These are phyloP conservation scores for Tremella mesenterica DNA, from an alignment of 768 basidiomycete genomes.

Conservation along the genomic window DNA sequence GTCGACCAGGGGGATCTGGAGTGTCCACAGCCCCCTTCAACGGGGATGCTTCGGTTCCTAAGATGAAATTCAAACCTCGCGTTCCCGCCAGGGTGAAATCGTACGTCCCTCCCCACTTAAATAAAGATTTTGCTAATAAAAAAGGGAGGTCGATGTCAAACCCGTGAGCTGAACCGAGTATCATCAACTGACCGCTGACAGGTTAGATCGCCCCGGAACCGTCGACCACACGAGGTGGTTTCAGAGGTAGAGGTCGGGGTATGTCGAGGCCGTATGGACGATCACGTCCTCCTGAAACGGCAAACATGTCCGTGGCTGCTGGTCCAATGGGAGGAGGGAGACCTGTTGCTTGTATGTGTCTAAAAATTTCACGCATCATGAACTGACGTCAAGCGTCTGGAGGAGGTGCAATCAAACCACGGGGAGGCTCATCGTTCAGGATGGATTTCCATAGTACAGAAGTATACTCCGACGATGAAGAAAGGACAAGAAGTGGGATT, in stretches of 20 bases:
- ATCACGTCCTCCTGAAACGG: background rate
- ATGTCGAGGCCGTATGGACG: background rate
- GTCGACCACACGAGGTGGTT: constrained; percentile 12
- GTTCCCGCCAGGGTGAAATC: constrained; percentile 28
- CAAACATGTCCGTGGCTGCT: background rate
- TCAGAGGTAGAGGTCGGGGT: constrained; percentile 14
- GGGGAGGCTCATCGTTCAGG: background rate
- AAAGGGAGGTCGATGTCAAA: constrained; percentile 31
- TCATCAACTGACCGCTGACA: background rate
- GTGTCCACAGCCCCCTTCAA: background rate
- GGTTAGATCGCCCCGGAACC: background rate
- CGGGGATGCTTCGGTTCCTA: constrained; percentile 5
- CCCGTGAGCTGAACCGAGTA: constrained; percentile 16
- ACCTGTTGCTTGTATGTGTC: background rate
- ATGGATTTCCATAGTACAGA: too few species aligned
- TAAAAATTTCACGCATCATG: background rate
- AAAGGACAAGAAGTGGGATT: constrained; percentile 7
- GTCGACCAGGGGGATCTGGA: background rate
- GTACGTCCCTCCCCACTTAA: constrained; percentile 11
- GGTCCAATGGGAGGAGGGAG: background rate
- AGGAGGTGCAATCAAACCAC: background rate
- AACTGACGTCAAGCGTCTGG: background rate
- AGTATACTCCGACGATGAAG: constrained; percentile 37
- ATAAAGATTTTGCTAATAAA: constrained; percentile 2
- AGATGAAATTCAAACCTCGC: constrained; percentile 38